These are phyloP conservation scores for Tricholoma sp. DNA, from an alignment of 768 basidiomycete species.

Conservation along the genomic window DNA sequence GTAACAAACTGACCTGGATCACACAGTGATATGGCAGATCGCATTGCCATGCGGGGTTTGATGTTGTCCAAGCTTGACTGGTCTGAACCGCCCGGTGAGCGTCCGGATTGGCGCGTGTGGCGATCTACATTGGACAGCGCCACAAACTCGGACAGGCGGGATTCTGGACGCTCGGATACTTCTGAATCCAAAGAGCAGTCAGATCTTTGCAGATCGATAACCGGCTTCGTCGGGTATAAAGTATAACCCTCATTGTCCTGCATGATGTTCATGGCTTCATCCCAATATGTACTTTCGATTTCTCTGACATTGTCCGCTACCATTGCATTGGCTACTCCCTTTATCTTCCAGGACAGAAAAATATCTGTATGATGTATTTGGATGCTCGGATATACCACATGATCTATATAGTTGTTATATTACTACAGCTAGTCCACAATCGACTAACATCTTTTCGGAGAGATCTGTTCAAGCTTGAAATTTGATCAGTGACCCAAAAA, in stretches of 20 bases:
- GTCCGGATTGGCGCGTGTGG: conserved; percentile 52
- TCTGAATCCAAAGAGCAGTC: conserved; percentile 5
- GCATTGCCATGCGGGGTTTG: conserved; percentile 53
- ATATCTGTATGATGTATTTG: background rate
- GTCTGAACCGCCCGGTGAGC: conserved; percentile 43
- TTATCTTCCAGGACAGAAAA: background rate
- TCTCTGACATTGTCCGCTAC: background rate
- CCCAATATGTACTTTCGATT: background rate
- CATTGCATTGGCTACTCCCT: conserved; percentile 7
- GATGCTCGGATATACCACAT: background rate
- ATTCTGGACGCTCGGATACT: background rate
- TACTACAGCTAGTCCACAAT: background rate
- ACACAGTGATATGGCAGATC: conserved; percentile 69
- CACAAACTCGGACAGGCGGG: conserved; percentile 8
- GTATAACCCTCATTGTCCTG: conserved; percentile 18
- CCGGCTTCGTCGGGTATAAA: conserved; percentile 55
- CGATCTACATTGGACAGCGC: conserved; percentile 33
- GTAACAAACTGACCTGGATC: background rate
- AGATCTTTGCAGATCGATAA: conserved; percentile 41
- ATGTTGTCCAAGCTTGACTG: conserved; percentile 46
- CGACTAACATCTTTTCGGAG: background rate
- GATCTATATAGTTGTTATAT: background rate
- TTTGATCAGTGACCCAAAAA: conserved; percentile 1
- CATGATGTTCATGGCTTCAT: background rate
- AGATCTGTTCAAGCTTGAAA: too few species aligned